These are phyloP conservation scores for Dichotomocladium elegans DNA, from an alignment of 371 early-diverging fungal species.

Conservation along the genomic window DNA sequence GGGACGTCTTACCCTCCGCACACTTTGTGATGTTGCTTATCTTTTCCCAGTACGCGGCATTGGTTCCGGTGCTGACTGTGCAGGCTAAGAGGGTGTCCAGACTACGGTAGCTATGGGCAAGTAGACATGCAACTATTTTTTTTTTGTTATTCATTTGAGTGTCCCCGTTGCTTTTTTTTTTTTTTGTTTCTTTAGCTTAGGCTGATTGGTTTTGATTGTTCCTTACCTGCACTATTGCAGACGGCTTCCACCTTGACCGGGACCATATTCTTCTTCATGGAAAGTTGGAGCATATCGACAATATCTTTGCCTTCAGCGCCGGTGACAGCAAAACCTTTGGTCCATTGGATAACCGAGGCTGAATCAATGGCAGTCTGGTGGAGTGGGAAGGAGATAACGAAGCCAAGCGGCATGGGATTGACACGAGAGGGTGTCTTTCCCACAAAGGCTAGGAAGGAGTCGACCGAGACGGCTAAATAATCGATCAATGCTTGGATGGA, in stretches of 20 bases:
- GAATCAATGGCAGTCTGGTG: constrained; percentile 71
- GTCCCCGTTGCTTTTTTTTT: no score
- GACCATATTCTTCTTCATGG: constrained; percentile 63
- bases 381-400: constrained; percentile 94
- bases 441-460: constrained; percentile 62
- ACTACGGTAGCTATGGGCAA: constrained; percentile 73
- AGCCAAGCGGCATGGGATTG: constrained; percentile 59
- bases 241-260: constrained; percentile 71
- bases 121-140: constrained; percentile 30
- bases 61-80: constrained; percentile 88
- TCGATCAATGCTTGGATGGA: constrained; percentile 52
- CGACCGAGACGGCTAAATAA: constrained; percentile 84
- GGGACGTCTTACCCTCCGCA: constrained; percentile 10
- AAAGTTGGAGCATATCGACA: constrained; percentile 74
- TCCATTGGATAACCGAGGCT: constrained; percentile 84
- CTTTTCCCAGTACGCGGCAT: constrained; percentile 82
- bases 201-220: no score
- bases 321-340: constrained; percentile 81
- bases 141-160: no score
- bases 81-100: constrained; percentile 76
- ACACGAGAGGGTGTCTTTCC: constrained; percentile 24
- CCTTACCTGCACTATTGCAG: constrained; percentile 74
- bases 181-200: no score
- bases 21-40: constrained; percentile 53
- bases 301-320: constrained; percentile 83